A percentile compares a stretch with the other conserved stretches of the same genome.
phyloP scores from a whole-genome alignment of 345 rosid genomes.

The Zanthoxylum bungeanum region DNA sequence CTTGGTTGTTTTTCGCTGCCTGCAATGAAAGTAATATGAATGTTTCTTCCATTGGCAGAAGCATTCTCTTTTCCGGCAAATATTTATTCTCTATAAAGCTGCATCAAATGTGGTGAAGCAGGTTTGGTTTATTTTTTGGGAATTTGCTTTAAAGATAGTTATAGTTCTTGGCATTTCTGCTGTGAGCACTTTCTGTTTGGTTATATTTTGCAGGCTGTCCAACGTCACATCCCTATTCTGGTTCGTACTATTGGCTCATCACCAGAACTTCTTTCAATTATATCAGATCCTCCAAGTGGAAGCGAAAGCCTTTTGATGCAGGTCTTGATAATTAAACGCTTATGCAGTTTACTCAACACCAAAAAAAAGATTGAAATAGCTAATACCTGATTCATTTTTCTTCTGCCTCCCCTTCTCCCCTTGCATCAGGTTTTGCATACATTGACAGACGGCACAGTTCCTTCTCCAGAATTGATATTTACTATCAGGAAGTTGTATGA shows the following conservation, averaged over 20 bases:
- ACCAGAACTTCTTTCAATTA: constrained; percentile 79
- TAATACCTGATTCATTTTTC: constrained; percentile 16
- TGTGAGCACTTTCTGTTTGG: constrained; percentile 15
- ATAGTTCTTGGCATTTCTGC: constrained; percentile 7
- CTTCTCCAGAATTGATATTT: constrained; percentile 72
- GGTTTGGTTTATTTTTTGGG: constrained; percentile 40
- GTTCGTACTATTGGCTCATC: constrained; percentile 99
- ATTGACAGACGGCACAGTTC: constrained; percentile 69
- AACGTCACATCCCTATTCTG: constrained; percentile 81
- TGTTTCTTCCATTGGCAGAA: constrained; percentile 56
- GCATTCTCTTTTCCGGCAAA: constrained; percentile 80
- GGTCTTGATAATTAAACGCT: constrained; percentile 40
- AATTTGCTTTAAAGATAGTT: constrained; percentile 8
- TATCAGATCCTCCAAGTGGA: constrained; percentile 91
- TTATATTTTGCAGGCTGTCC: constrained; percentile 69
- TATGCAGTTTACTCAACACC: constrained; percentile 8
- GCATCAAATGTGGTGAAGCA: constrained; percentile 72
- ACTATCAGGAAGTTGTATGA: constrained; percentile 81
- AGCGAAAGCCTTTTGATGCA: constrained; percentile 81
- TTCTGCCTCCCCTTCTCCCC: constrained; percentile 10
- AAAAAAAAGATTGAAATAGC: not conserved
- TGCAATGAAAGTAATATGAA: constrained; percentile 7
- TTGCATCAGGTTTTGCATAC: constrained; percentile 80
- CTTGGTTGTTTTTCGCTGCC: not conserved
- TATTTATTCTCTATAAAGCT: constrained; percentile 60